A percentile compares a stretch with the other conserved stretches of the same genome.
Conservation (phyloP, 2,329 filamentous ascomycete genomes). For the Fusarium sp. region DNA sequence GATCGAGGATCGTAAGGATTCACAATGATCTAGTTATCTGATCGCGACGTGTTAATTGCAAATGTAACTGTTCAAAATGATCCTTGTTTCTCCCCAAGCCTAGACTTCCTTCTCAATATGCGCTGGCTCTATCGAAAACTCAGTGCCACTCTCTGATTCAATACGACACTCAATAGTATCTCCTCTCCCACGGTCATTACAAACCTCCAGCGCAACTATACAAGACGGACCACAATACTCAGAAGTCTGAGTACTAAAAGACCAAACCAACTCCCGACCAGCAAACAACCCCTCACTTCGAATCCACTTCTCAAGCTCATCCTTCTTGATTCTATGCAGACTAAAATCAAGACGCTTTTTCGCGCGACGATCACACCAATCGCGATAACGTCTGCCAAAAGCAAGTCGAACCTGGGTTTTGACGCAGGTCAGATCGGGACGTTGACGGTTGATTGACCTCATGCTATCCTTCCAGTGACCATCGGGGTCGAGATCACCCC, state of each 20-base stretch:
- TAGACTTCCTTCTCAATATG: background rate
- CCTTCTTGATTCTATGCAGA: slow-evolving; percentile 17
- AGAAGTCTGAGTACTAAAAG: slow-evolving; percentile 7
- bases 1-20: background rate
- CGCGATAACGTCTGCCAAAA: background rate
- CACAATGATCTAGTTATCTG: background rate
- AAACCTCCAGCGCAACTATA: background rate
- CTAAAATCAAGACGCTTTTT: background rate
- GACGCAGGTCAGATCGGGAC: background rate
- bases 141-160: background rate
- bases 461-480: background rate
- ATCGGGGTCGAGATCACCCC: background rate
- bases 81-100: background rate
- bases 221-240: slow-evolving; percentile 1
- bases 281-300: background rate
- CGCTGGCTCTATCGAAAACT: background rate
- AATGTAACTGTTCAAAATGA: background rate
- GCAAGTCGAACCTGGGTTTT: background rate
- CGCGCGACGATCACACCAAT: slow-evolving; percentile 6
- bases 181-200: background rate
- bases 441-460: background rate
- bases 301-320: slow-evolving; percentile 14
- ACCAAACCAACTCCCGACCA: slow-evolving; percentile 6
- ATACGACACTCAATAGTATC: background rate
- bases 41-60: background rate